phyloP scores from a whole-genome alignment of 2,329 filamentous ascomycete genomes.

The Phaeoacremonium minimum region DNA sequence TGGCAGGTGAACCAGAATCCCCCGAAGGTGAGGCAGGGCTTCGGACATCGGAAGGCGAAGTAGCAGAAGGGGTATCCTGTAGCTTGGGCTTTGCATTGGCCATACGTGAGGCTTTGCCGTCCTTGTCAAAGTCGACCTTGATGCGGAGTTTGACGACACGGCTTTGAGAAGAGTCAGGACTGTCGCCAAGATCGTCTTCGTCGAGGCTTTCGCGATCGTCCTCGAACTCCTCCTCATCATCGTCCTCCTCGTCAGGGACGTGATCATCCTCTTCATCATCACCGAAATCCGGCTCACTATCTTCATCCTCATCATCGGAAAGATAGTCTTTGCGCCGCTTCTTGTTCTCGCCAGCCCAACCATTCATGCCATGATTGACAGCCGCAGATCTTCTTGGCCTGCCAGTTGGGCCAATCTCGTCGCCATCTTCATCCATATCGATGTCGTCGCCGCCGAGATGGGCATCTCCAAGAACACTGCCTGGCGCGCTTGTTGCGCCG shows the following conservation, averaged over 20 bases:
- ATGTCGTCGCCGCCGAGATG: conserved; percentile 18
- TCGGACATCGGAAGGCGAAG: too few relatives aligned
- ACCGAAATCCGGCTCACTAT: conserved; percentile 70
- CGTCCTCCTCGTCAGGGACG: conserved; percentile 53
- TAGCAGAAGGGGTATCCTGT: conserved; percentile 8
- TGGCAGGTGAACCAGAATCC: too few relatives aligned
- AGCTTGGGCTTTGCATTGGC: conserved; percentile 19
- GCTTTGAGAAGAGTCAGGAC: conserved; percentile 37
- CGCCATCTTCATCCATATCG: conserved; percentile 30
- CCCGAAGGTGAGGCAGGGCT: too few relatives aligned
- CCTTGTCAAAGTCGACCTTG: conserved; percentile 32
- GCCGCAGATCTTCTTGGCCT: conserved; percentile 48
- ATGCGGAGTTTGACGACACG: conserved; percentile 72
- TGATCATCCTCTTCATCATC: conserved; percentile 73
- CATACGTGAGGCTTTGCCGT: conserved; percentile 24
- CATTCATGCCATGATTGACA: conserved; percentile 43
- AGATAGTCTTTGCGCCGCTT: conserved; percentile 49
- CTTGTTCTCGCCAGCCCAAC: conserved; percentile 34
- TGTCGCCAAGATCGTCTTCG: conserved; percentile 36
- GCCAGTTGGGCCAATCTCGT: conserved; percentile 35
- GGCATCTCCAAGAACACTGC: conserved; percentile 40
- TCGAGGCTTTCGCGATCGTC: conserved; percentile 52
- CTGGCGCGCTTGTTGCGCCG: conserved; percentile 40
- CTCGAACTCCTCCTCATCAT: conserved; percentile 53
- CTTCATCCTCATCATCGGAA: conserved; percentile 56